phyloP scores from a whole-genome alignment of 148 eudicot species.

The Rhododendron mucronatum region DNA sequence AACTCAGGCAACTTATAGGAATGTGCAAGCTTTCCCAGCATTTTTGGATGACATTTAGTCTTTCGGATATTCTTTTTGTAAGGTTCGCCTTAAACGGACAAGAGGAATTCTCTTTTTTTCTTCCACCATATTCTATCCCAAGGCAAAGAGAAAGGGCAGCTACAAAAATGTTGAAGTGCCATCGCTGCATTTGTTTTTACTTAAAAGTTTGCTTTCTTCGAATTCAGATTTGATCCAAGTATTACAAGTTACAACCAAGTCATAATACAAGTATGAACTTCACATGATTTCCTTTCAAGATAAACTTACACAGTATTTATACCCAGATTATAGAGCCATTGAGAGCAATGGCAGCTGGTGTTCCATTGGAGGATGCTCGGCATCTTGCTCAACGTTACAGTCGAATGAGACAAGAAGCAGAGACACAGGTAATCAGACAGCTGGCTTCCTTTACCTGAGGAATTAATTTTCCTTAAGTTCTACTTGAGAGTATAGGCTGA shows the following conservation, averaged over 20 bases:
- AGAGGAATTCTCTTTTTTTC: not conserved
- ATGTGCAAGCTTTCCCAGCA: not conserved
- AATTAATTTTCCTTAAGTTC: not conserved
- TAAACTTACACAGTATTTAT: not conserved
- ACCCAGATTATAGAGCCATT: constrained; percentile 86
- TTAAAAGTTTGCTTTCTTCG: not conserved
- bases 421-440: constrained; percentile 61
- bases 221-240: constrained; percentile 7
- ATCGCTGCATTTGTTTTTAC: not conserved
- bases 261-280: not conserved
- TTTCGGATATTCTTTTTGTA: not conserved
- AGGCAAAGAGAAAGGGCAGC: not conserved
- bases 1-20: not conserved
- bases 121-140: not conserved
- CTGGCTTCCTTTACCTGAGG: not conserved
- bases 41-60: not conserved
- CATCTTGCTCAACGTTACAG: constrained; percentile 98
- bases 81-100: not conserved
- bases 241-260: not conserved
- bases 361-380: constrained; percentile 96
- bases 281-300: not conserved
- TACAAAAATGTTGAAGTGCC: not conserved
- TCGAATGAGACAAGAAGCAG: constrained; percentile 99
- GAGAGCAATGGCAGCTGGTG: constrained; percentile 69
- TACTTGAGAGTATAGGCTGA: not conserved